Evolutionary conservation across 805 yeast genomes (phyloP).

Genomic region (Candida gorgasii): DNA sequence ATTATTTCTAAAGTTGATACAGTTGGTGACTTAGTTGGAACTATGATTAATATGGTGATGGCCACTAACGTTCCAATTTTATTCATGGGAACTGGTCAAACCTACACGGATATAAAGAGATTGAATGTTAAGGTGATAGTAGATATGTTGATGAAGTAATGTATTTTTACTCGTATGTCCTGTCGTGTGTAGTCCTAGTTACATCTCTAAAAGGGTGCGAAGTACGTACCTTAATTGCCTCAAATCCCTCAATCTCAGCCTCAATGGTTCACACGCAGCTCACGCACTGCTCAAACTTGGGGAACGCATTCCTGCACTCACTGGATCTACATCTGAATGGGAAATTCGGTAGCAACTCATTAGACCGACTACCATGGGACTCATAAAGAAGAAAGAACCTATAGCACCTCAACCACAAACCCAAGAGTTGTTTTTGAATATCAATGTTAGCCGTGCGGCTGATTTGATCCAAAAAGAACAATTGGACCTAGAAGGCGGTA

Average conservation of each 20-base stretch:
- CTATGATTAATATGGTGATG: slow-evolving; percentile 96
- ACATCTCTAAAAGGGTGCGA: too few species aligned
- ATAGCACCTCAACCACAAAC: neutral
- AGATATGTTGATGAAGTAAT: slow-evolving; percentile 67
- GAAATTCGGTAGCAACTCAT: slow-evolving; percentile 5
- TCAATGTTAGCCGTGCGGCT: slow-evolving; percentile 41
- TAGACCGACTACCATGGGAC: neutral
- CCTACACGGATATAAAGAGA: slow-evolving; percentile 90
- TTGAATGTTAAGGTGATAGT: slow-evolving; percentile 93
- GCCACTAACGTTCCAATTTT: slow-evolving; percentile 94
- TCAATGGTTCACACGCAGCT: too few species aligned
- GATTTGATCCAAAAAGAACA: slow-evolving; percentile 27
- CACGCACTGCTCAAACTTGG: too few species aligned
- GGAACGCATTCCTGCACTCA: too few species aligned
- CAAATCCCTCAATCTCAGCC: too few species aligned
- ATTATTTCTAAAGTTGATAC: slow-evolving; percentile 95
- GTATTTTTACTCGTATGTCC: too few species aligned
- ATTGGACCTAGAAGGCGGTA: slow-evolving; percentile 7
- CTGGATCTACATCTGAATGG: slow-evolving; percentile 3
- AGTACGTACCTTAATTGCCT: too few species aligned
- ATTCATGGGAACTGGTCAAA: slow-evolving; percentile 96
- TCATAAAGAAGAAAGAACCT: neutral
- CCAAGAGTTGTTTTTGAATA: slow-evolving; percentile 14
- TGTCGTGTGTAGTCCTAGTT: too few species aligned
- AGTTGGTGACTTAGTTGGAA: slow-evolving; percentile 93